Evolutionary conservation across 192 early-diverging fungal species (phyloP), one percentile per base, ranked within the genome.

Genomic region (Umbelopsis isabellina): DNA sequence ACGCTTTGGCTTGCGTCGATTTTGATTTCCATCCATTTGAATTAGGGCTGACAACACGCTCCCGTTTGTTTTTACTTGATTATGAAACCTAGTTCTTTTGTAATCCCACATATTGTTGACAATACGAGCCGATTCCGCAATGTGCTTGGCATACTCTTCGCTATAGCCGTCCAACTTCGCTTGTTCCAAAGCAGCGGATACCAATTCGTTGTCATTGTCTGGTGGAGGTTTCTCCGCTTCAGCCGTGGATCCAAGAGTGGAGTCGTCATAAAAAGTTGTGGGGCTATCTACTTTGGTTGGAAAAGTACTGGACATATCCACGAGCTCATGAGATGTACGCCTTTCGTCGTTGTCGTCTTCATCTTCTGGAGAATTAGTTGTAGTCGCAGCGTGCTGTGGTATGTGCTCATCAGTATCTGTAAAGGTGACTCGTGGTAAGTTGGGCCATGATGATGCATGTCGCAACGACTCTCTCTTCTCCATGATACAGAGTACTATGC

Each of bases 401-500:
- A 61, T 61, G 16, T 37, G 7, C 33, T 35, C 27, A 5, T 10
- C 27, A 6, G 12, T n/a, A 61, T 61, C 55, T 1, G 27, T 16
- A 25, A 61, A 61, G 0, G 55, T 61, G 18, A 61, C 55, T 4
- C 33, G 55, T 33, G 55, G 55, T 35, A 61, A 18, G 13, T 27
- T 35, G 10, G 55, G 55, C 55, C 55, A 61, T 27, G 55, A 61
- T 25, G 55, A 61, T 61, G 55, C 55, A 30, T 61, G 55, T 16
- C 55, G 55, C 30, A 61, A 35, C 12, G 55, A 61, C 55, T 61
- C 23, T 4, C 55, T 30, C 55, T 61, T 61, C 30, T 61, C 15
- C 55, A 61, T 61, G 33, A 35, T 61, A 16, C 3, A 16, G 55
- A 61, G 22, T 3, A 61, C 4, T 1, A 61, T 25, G 30, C 33